Base-by-base conservation (phyloP, 805 yeast genomes). In the Danielia oregonensis region DNA sequence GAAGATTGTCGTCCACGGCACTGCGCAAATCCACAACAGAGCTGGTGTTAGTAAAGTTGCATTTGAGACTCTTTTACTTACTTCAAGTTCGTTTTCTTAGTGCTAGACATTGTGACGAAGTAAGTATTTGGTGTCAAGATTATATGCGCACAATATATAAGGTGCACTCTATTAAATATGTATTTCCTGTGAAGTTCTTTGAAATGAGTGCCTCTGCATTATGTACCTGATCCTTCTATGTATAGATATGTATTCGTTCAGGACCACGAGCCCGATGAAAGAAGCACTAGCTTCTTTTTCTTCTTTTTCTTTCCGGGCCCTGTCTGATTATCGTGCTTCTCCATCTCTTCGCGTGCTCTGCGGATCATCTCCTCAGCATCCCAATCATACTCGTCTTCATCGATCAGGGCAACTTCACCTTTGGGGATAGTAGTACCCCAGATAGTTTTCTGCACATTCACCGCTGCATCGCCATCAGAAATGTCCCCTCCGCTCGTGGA, bases 381-480 rank as follows among this genome's bases (percentile, higher is more conserved):
- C 51, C 68, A 65, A 37, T 70, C 74, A 1, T 54, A 43, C n/a
- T 46, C 55, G 2, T 48, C 55, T 3, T 59, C 60, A 4, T 36
- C 47, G 9, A 21, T 18, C 64, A 57, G 59, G 42, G 61, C 9
- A 56, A 57, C 21, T 58, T 59, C 70, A 1, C 61, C 46, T 34
- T 59, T 65, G 4, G 71, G 72, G 2, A 78, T 74, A 34, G 60
- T 65, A 1, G 93, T 84, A 0, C 94, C 94, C 94, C 94, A 85
- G 3, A 85, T 78, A 0, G 93, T 80, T 51, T 36, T 35, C 27
- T 32, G 31, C 25, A 32, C 30, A 25, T 25, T 34, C 10, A 17
- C 12, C 5, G 22, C 17, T 1, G 32, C 33, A 2, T 36, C 43
- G 3, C 33, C 42, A 4, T 42, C 40, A 1, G 40, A 8, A n/a